phyloP scores from a whole-genome alignment of 2,329 filamentous ascomycete species.

The Penicillium sp. region DNA sequence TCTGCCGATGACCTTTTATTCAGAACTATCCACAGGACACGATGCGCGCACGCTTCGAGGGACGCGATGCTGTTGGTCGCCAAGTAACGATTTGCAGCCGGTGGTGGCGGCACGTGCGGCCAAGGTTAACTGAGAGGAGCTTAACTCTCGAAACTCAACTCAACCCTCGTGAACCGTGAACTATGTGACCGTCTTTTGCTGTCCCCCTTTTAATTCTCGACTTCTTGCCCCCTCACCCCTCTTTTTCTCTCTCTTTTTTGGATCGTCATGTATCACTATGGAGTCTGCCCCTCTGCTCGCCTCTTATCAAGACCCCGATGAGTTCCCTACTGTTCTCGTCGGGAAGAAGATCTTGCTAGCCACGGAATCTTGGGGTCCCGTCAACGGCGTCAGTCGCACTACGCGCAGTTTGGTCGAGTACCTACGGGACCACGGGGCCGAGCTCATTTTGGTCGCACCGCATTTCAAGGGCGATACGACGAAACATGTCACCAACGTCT shows the following conservation, averaged over 20 bases:
- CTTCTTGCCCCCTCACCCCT: not conserved
- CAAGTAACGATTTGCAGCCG: slow-evolving; percentile 10
- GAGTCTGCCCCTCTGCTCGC: slow-evolving; percentile 15
- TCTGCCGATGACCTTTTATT: not conserved
- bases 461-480: slow-evolving; percentile 51
- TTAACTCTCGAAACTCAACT: not conserved
- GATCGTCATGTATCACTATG: slow-evolving; percentile 10
- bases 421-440: slow-evolving; percentile 60
- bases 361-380: slow-evolving; percentile 69
- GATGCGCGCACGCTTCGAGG: slow-evolving; percentile 12
- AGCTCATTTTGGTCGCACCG: slow-evolving; percentile 66
- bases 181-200: not conserved
- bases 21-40: not conserved
- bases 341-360: slow-evolving; percentile 65
- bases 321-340: slow-evolving; percentile 49
- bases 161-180: not conserved
- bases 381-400: slow-evolving; percentile 71
- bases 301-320: slow-evolving; percentile 8
- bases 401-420: slow-evolving; percentile 69
- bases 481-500: slow-evolving; percentile 25
- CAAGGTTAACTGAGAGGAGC: not conserved
- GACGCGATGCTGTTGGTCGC: slow-evolving; percentile 14
- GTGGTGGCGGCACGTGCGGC: slow-evolving; percentile 16
- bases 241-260: not conserved
- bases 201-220: not conserved